phyloP scores from a whole-genome alignment of 805 yeast genomes.

The Myxozyma mucilagina region DNA sequence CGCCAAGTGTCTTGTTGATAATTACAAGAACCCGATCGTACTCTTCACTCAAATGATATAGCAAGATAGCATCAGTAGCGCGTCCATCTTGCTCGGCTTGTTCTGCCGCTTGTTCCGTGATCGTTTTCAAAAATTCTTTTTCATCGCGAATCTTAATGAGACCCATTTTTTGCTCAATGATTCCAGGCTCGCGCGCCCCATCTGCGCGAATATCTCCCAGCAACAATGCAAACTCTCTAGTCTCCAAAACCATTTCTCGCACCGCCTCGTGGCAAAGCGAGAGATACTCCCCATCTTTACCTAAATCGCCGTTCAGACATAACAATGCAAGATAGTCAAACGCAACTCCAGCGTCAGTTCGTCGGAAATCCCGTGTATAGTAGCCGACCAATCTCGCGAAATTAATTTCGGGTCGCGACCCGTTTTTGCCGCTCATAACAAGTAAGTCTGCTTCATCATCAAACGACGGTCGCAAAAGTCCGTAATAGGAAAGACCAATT shows the following conservation, averaged over 20 bases:
- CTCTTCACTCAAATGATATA: conserved; percentile 87
- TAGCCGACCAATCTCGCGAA: conserved; percentile 70
- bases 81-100: conserved; percentile 92
- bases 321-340: conserved; percentile 82
- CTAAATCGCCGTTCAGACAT: conserved; percentile 52
- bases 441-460: conserved; percentile 42
- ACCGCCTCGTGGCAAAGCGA: conserved; percentile 72
- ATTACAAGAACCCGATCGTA: conserved; percentile 75
- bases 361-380: conserved; percentile 79
- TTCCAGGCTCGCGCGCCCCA: conserved; percentile 79
- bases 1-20: conserved; percentile 76
- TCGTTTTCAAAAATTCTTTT: conserved; percentile 61
- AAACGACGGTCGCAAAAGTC: conserved; percentile 56
- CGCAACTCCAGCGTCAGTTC: conserved; percentile 85
- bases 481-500: conserved; percentile 73
- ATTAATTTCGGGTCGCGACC: conserved; percentile 43
- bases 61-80: conserved; percentile 74
- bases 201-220: conserved; percentile 80
- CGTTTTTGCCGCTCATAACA: conserved; percentile 38
- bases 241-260: conserved; percentile 79
- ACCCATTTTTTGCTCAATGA: conserved; percentile 72
- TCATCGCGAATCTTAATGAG: conserved; percentile 61
- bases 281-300: conserved; percentile 43
- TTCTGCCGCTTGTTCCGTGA: conserved; percentile 81
- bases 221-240: conserved; percentile 77